Conservation (phyloP, 306 rosid genomes). For the Inga laurina region DNA sequence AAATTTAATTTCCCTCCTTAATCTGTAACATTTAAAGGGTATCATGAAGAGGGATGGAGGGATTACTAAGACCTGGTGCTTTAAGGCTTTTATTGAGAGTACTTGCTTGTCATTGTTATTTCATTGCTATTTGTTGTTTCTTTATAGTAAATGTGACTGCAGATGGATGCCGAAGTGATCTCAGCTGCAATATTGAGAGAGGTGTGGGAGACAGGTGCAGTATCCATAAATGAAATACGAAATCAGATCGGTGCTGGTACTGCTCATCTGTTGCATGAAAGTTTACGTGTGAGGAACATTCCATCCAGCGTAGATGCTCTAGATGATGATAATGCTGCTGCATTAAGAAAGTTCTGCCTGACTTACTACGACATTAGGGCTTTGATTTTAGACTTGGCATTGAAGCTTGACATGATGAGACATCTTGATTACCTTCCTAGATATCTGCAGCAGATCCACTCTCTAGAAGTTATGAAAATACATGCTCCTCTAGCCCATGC, state of each 20-base stretch:
- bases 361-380: slow-evolving; percentile 84
- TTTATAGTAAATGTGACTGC: slow-evolving; percentile 43
- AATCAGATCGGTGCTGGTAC: slow-evolving; percentile 65
- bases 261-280: slow-evolving; percentile 74
- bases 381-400: slow-evolving; percentile 71
- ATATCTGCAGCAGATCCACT: slow-evolving; percentile 70
- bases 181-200: slow-evolving; percentile 78
- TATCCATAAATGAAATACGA: slow-evolving; percentile 53
- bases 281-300: slow-evolving; percentile 61
- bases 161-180: slow-evolving; percentile 96
- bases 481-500: slow-evolving; percentile 93
- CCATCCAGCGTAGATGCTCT: slow-evolving; percentile 55
- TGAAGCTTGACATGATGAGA: slow-evolving; percentile 78
- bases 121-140: slow-evolving; percentile 38
- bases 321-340: slow-evolving; percentile 74
- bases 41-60: not conserved
- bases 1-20: not conserved
- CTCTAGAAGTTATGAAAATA: slow-evolving; percentile 76
- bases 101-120: slow-evolving; percentile 15
- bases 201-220: slow-evolving; percentile 54
- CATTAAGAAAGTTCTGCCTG: slow-evolving; percentile 75
- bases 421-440: slow-evolving; percentile 71
- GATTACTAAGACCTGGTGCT: not conserved
- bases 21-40: not conserved
- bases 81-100: not conserved